Evolutionary conservation across 2,329 filamentous ascomycete genomes (phyloP), one percentile per base, ranked within the genome.

Genomic region (Trichoderma sp.): DNA sequence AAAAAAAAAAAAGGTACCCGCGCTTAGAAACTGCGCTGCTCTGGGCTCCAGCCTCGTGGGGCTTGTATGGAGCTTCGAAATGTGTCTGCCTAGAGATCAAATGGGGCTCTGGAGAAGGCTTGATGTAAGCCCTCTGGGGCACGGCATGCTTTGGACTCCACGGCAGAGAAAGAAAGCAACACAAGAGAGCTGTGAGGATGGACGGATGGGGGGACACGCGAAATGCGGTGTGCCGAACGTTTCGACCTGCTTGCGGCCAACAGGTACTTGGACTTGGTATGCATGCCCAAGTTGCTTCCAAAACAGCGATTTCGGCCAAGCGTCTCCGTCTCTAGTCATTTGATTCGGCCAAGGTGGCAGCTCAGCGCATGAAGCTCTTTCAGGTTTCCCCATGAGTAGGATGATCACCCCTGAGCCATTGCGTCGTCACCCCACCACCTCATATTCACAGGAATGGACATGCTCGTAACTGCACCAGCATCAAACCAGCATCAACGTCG

Each of bases 51-150:
- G 62, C 57, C 61, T 71, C 61, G 51, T 67, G 62, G 69, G 67
- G 69, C 30, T 67, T 34, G 71, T 69, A 70, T 64, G 64, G 65
- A 57, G 66, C 53, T 34, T 30, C 43, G 58, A 64, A 72, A 72
- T 72, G 26, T 51, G 71, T 72, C 71, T 72, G 71, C 71, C 71
- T 72, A 72, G 66, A 70, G 24, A 34, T 36, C 28, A 57, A 53
- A 72, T 57, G 70, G 62, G 70, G 70, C 64, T 32, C 56, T 68
- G 62, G 56, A 63, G 53, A 24, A 26, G 24, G 36, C 53, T 62
- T 70, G 65, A 39, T 47, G 65, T 65, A 72, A 72, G 70, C 70
- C 64, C 14, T 72, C 65, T 72, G 69, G 69, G 69, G 56, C 66
- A 32, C 34, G 28, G 34, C 34, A 36, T 68, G 65, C 56, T 28